phyloP scores from a whole-genome alignment of 108 stramenopile genomes.

The Chaetoceros tenuissimus region DNA sequence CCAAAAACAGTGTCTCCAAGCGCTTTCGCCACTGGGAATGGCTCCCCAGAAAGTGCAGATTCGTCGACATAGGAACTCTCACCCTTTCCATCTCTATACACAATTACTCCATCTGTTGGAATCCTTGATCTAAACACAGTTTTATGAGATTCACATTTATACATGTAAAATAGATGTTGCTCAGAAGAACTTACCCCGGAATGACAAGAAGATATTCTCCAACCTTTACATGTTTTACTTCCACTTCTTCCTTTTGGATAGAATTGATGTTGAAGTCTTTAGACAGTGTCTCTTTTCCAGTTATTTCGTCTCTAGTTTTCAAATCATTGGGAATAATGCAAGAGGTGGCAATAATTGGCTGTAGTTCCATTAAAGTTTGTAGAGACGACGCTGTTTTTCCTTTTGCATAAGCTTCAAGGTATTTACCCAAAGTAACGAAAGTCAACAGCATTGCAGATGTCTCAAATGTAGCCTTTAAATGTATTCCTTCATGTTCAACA shows the following conservation, averaged over 20 bases:
- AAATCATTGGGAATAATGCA: conserved; percentile 15
- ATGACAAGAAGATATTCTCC: conserved; percentile 67
- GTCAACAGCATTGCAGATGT: conserved; percentile 93
- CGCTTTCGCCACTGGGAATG: conserved; percentile 76
- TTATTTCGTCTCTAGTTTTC: conserved; percentile 2
- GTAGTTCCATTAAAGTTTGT: conserved; percentile 77
- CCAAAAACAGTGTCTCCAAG: conserved; percentile 53
- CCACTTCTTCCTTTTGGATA: conserved; percentile 40
- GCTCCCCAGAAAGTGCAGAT: conserved; percentile 89
- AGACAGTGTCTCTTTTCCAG: not conserved
- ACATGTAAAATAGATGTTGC: conserved; percentile 6
- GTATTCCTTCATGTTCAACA: conserved; percentile 5
- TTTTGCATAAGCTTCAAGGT: conserved; percentile 81
- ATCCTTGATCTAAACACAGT: conserved; percentile 2
- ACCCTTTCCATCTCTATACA: conserved; percentile 1
- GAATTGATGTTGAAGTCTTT: conserved; percentile 17
- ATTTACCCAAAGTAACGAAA: conserved; percentile 94
- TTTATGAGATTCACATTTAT: not conserved
- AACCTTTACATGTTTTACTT: conserved; percentile 28
- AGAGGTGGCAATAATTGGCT: conserved; percentile 48
- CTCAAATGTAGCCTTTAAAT: conserved; percentile 72
- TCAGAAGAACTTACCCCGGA: conserved; percentile 58
- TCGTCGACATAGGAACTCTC: conserved; percentile 69
- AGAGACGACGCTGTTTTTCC: conserved; percentile 83
- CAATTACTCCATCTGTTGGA: not conserved